Evolutionary conservation across 2,329 filamentous ascomycete genomes (phyloP), one percentile per base, ranked within the genome.

Genomic region (Daldinia sp.): DNA sequence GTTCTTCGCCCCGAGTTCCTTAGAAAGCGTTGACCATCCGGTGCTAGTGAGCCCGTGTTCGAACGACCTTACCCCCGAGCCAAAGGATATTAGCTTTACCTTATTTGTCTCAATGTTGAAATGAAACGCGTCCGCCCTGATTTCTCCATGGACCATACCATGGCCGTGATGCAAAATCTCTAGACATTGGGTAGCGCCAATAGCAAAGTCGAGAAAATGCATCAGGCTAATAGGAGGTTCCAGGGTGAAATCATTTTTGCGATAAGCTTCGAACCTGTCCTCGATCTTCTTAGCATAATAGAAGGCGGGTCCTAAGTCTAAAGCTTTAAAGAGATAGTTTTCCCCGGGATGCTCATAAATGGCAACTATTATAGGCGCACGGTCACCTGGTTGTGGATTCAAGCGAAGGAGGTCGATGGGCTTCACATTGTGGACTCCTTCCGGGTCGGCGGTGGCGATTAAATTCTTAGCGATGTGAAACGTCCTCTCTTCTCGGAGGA

Each of bases 151-250:
- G 1, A 97, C 90, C 59, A 93, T 87, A 63, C 92, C 90, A 60
- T 94, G 87, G 7, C 91, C 89, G 77, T 97, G 93, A 72, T 98
- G 94, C n/a, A 98, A 80, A 47, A 96, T 88, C 76, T 97, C 94
- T 48, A 96, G 79, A 73, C 92, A 96, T 75, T 96, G 87, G 4
- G 91, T 87, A 1, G 94, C 91, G 21, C 94, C 94, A 61, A 97
- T 92, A 27, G 94, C 94, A 74, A 97, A 97, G 72, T 96, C 90
- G 25, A 98, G 83, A 72, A 97, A 97, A 13, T 87, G 83, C 47
- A 90, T 83, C 4, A 97, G 80, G 45, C 89, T 87, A 41, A 95
- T 87, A 34, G 87, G 85, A 15, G 85, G 82, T 15, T 81, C 81
- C 1, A 87, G 80, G 1, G 76, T 77, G 34, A 81, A 80, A n/a